These are phyloP conservation scores for Crithidia bombi DNA, from an alignment of 208 protist species.

Conservation along the genomic window DNA sequence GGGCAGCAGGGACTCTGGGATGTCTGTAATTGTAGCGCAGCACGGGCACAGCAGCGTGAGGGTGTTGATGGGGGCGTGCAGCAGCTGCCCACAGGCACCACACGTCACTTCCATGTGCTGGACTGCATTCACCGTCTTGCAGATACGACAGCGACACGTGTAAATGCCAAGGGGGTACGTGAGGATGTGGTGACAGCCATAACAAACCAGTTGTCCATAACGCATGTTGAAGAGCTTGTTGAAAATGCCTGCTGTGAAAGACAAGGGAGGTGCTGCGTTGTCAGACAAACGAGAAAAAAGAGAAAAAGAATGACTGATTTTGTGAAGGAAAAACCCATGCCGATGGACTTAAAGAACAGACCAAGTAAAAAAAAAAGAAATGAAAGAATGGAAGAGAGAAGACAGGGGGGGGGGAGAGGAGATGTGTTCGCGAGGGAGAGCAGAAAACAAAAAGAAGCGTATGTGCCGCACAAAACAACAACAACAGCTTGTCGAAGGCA, in stretches of 20 bases:
- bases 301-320: background rate
- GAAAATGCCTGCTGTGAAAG: too few relatives aligned
- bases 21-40: slow-evolving; percentile 75
- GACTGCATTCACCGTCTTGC: slow-evolving; percentile 64
- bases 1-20: slow-evolving; percentile 72
- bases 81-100: slow-evolving; percentile 38
- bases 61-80: slow-evolving; percentile 82
- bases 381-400: background rate
- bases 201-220: slow-evolving; percentile 73
- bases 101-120: slow-evolving; percentile 64
- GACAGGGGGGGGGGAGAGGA: too few relatives aligned
- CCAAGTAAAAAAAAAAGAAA: slow-evolving; percentile 24
- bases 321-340: background rate
- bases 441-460: slow-evolving; percentile 14
- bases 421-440: too few relatives aligned
- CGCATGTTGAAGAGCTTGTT: slow-evolving; percentile 33
- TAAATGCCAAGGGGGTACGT: slow-evolving; percentile 73
- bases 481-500: too few relatives aligned
- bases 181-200: slow-evolving; percentile 66
- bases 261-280: too few relatives aligned
- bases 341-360: background rate
- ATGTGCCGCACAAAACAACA: too few relatives aligned
- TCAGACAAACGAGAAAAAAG: background rate
- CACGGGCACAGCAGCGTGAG: slow-evolving; percentile 70
- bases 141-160: slow-evolving; percentile 79